Conservation (phyloP, 2,329 filamentous ascomycete species). For the Paraconiothyrium sp. region DNA sequence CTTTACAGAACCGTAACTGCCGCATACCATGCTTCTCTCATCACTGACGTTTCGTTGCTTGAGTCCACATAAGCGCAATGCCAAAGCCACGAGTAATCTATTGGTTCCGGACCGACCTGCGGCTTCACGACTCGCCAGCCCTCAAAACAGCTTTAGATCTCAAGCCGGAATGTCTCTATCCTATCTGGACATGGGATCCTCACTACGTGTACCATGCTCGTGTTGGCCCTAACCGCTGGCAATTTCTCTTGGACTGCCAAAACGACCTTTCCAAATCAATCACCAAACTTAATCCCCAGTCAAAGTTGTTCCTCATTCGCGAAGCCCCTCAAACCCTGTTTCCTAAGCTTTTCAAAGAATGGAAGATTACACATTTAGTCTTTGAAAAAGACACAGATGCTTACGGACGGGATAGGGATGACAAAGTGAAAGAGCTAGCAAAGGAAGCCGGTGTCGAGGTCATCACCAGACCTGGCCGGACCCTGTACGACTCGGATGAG, state of each 20-base stretch:
- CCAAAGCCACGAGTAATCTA: constrained; percentile 70
- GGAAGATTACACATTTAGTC: constrained; percentile 78
- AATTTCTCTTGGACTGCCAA: constrained; percentile 77
- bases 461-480: constrained; percentile 71
- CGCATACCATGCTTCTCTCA: background rate
- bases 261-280: constrained; percentile 74
- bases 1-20: background rate
- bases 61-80: constrained; percentile 23
- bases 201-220: constrained; percentile 79
- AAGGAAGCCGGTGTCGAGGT: constrained; percentile 73
- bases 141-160: constrained; percentile 76
- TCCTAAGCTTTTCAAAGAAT: constrained; percentile 76
- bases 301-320: constrained; percentile 75
- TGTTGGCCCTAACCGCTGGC: constrained; percentile 77
- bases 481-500: constrained; percentile 77
- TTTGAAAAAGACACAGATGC: constrained; percentile 83
- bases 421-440: constrained; percentile 66
- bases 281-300: constrained; percentile 73
- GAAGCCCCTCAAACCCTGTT: constrained; percentile 77
- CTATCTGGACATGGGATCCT: constrained; percentile 82
- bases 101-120: constrained; percentile 82
- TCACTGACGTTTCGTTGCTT: background rate
- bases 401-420: constrained; percentile 73
- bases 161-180: constrained; percentile 73
- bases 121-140: constrained; percentile 80